These are phyloP conservation scores for Xylariaceae sp. DNA, from an alignment of 2,329 filamentous ascomycete species.

Conservation along the genomic window DNA sequence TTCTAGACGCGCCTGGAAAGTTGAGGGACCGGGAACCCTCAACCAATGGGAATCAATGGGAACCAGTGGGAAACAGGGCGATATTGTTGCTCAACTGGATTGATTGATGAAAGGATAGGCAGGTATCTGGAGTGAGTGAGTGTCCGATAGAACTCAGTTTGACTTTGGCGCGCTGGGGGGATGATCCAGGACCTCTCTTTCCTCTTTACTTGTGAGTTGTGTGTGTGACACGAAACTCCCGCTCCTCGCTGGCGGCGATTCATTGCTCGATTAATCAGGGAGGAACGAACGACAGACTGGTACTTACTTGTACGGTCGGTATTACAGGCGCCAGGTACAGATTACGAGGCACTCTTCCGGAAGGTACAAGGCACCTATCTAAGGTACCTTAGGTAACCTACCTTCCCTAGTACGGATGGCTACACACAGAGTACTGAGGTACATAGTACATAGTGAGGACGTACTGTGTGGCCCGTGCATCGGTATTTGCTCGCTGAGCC, in stretches of 20 bases:
- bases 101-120: slow-evolving; percentile 1
- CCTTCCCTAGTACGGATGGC: too few relatives aligned
- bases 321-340: too few relatives aligned
- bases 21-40: background rate
- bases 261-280: background rate
- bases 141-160: slow-evolving; percentile 3
- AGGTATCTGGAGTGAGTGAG: background rate
- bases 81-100: slow-evolving; percentile 1
- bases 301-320: too few relatives aligned
- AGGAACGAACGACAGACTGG: background rate
- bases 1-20: slow-evolving; percentile 11
- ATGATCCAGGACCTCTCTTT: background rate
- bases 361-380: too few relatives aligned
- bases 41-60: too few relatives aligned
- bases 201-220: background rate
- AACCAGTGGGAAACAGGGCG: background rate
- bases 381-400: too few relatives aligned
- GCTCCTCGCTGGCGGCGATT: slow-evolving; percentile 4
- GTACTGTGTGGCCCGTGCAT: too few relatives aligned
- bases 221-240: background rate
- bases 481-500: too few relatives aligned
- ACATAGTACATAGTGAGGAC: too few relatives aligned
- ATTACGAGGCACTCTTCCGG: too few relatives aligned
- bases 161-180: background rate
- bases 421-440: too few relatives aligned